A percentile compares a stretch with the other conserved stretches of the same genome.
phyloP scores from a whole-genome alignment of 1,139 yeast genomes.

The Barnettozyma hawaiiensis region DNA sequence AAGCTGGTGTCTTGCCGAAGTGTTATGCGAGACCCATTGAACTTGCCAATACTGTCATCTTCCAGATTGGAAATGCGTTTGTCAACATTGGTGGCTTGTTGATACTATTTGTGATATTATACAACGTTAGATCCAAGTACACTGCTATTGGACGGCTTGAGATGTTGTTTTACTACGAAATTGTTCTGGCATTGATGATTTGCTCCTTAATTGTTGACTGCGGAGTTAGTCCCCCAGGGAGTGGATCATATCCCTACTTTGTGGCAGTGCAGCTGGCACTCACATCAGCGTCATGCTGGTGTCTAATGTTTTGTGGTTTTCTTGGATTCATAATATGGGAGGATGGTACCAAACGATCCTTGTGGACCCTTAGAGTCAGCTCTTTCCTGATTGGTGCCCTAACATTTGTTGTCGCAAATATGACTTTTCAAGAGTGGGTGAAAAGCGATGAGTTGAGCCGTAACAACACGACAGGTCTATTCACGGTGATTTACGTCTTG shows the following conservation, averaged over 20 bases:
- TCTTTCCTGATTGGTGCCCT: constrained; percentile 50
- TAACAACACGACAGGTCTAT: constrained; percentile 55
- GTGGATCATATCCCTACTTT: constrained; percentile 68
- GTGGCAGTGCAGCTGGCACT: constrained; percentile 77
- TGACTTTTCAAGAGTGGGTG: constrained; percentile 71
- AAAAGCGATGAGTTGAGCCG: constrained; percentile 32
- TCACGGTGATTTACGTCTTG: constrained; percentile 61
- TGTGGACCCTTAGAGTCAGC: constrained; percentile 48
- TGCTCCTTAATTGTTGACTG: constrained; percentile 77
- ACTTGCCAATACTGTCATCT: constrained; percentile 84
- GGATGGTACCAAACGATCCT: constrained; percentile 72
- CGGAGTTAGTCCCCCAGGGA: constrained; percentile 88
- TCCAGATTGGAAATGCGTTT: constrained; percentile 86
- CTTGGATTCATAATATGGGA: constrained; percentile 89
- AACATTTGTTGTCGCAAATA: constrained; percentile 59
- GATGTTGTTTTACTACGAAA: constrained; percentile 68
- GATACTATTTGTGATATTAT: constrained; percentile 64
- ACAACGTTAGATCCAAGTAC: constrained; percentile 73
- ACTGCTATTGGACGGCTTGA: constrained; percentile 93
- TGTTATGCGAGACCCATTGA: constrained; percentile 87
- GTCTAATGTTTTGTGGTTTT: constrained; percentile 67
- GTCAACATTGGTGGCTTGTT: constrained; percentile 71
- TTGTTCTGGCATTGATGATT: constrained; percentile 51
- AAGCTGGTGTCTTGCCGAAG: constrained; percentile 58
- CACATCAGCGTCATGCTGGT: constrained; percentile 63